A percentile compares a stretch with the other conserved stretches of the same genome.
Conservation (phyloP, 2,329 filamentous ascomycete species). For the Pestalotiopsis sp. region DNA sequence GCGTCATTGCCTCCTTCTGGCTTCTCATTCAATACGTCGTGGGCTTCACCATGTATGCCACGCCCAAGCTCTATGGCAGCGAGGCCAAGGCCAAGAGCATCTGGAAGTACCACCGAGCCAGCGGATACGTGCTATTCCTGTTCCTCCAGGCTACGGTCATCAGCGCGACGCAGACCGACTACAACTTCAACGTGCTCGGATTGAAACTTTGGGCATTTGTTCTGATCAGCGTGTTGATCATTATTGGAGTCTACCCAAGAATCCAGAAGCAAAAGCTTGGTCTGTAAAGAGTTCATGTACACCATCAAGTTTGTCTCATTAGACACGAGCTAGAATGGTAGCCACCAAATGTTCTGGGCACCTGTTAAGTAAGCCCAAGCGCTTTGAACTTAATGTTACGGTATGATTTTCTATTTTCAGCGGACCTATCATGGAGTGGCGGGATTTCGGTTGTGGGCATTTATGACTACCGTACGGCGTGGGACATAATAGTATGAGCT, state of each 20-base stretch:
- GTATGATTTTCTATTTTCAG: too few relatives aligned
- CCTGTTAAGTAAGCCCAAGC: background rate
- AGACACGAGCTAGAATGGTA: background rate
- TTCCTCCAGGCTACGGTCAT: constrained; percentile 74
- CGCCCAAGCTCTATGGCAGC: constrained; percentile 71
- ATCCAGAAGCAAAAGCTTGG: constrained; percentile 85
- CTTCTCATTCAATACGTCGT: constrained; percentile 75
- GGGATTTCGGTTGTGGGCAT: too few relatives aligned
- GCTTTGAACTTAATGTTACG: too few relatives aligned
- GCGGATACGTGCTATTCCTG: constrained; percentile 74
- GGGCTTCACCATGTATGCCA: constrained; percentile 81
- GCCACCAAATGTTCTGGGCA: background rate
- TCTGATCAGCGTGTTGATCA: constrained; percentile 65
- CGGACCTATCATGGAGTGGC: too few relatives aligned
- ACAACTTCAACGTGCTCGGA: constrained; percentile 67
- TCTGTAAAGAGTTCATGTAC: constrained; percentile 30
- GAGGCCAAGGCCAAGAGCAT: constrained; percentile 78
- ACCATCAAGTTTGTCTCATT: background rate
- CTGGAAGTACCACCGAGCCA: constrained; percentile 86
- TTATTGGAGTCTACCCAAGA: constrained; percentile 75
- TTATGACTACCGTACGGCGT: too few relatives aligned
- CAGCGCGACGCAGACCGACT: constrained; percentile 77
- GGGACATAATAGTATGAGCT: too few relatives aligned
- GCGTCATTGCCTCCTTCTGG: constrained; percentile 72
- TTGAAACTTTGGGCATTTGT: constrained; percentile 79